Percentiles rank a stretch among this genome's conserved stretches.
phyloP scores from a whole-genome alignment of 345 rosid species.

The Citrus maxima region DNA sequence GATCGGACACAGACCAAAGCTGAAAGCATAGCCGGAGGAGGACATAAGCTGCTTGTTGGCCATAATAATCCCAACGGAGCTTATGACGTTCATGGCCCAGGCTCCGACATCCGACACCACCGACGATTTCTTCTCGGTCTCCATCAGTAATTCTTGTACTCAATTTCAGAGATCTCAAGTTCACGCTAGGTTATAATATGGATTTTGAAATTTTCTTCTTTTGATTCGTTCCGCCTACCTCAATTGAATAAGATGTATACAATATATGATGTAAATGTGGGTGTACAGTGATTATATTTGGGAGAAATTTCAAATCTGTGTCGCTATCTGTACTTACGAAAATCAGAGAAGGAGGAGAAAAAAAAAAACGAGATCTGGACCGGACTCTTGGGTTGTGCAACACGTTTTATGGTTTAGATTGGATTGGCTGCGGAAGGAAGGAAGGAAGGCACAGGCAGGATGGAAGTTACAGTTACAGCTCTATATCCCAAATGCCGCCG shows the following conservation, averaged over 20 bases:
- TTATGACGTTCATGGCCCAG: conserved; percentile 88
- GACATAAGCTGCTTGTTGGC: conserved; percentile 98
- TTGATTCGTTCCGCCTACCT: not conserved
- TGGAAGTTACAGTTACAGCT: not conserved
- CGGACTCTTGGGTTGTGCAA: not conserved
- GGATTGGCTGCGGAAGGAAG: not conserved
- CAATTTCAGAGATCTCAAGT: conserved; percentile 1
- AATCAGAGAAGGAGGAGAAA: not conserved
- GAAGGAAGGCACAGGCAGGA: not conserved
- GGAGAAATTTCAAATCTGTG: not conserved
- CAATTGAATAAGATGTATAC: not conserved
- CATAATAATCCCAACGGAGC: conserved; percentile 96
- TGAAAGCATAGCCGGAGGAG: conserved; percentile 63
- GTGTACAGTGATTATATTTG: not conserved
- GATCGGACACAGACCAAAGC: conserved; percentile 57
- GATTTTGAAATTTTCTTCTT: not conserved
- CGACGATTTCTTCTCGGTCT: conserved; percentile 61
- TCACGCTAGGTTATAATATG: not conserved
- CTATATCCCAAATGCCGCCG: conserved; percentile 5
- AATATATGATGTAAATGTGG: not conserved
- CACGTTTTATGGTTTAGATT: not conserved
- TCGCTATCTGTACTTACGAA: not conserved
- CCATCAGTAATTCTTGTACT: conserved; percentile 20
- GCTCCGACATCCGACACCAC: conserved; percentile 87
- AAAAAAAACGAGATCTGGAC: not conserved